These are phyloP conservation scores for Xylaria palmicola DNA, from an alignment of 495 filamentous ascomycete genomes.

Conservation along the genomic window DNA sequence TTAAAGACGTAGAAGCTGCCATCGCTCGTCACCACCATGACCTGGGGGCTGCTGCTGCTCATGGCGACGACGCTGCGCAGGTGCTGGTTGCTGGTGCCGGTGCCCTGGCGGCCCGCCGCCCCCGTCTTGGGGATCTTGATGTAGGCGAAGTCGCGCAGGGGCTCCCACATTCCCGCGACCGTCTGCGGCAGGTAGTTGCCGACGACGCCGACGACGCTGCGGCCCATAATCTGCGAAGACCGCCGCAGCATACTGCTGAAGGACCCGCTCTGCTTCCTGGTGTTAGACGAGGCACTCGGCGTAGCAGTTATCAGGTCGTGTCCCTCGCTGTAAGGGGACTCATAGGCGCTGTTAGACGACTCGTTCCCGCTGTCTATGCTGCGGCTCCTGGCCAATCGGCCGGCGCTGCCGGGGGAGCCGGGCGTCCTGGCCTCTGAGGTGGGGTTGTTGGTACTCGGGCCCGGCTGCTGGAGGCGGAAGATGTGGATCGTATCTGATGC, in stretches of 20 bases:
- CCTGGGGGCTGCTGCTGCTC: slow-evolving; percentile 86
- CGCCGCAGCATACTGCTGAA: slow-evolving; percentile 89
- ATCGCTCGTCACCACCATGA: slow-evolving; percentile 97
- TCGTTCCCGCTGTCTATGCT: slow-evolving; percentile 51
- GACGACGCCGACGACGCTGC: slow-evolving; percentile 80
- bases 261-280: slow-evolving; percentile 58
- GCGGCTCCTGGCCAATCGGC: slow-evolving; percentile 46
- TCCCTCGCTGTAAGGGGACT: slow-evolving; percentile 44
- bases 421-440: slow-evolving; percentile 26
- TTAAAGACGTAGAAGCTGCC: slow-evolving; percentile 93
- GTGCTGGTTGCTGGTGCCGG: slow-evolving; percentile 25
- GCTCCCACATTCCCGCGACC: slow-evolving; percentile 97
- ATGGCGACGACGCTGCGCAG: slow-evolving; percentile 90
- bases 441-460: slow-evolving; percentile 28
- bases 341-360: slow-evolving; percentile 42
- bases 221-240: slow-evolving; percentile 95
- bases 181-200: slow-evolving; percentile 88
- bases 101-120: slow-evolving; percentile 35
- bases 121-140: slow-evolving; percentile 79
- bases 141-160: slow-evolving; percentile 91
- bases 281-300: slow-evolving; percentile 41
- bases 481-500: slow-evolving; percentile 97
- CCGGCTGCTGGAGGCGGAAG: slow-evolving; percentile 64
- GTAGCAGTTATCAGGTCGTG: slow-evolving; percentile 37
- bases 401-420: slow-evolving; percentile 40